phyloP scores from a whole-genome alignment of 78 protist species.

The Dictyostelium firmibasis region DNA sequence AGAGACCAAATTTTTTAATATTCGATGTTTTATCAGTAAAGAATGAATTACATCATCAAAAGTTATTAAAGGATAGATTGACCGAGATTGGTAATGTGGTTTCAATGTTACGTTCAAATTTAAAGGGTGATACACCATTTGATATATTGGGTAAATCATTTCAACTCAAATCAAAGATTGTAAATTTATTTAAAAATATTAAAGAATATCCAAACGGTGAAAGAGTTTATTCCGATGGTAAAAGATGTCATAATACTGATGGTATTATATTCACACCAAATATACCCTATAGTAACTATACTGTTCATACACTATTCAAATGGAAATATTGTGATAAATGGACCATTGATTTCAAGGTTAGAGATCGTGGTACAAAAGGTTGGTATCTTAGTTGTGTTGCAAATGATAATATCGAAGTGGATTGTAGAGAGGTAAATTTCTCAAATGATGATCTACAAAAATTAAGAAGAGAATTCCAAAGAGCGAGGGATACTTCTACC shows the following conservation, averaged over 20 bases:
- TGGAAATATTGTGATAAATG: slow-evolving; percentile 78
- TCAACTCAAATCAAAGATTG: not conserved
- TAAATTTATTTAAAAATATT: slow-evolving; percentile 11
- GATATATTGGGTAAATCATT: slow-evolving; percentile 31
- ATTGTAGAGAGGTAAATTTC: slow-evolving; percentile 17
- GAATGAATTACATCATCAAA: not conserved
- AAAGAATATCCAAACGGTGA: not conserved
- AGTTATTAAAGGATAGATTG: not conserved
- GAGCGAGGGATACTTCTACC: slow-evolving; percentile 24
- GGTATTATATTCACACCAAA: slow-evolving; percentile 78
- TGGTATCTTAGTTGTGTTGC: slow-evolving; percentile 50
- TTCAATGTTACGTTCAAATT: not conserved
- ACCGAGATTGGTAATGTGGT: not conserved
- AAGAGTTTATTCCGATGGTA: slow-evolving; percentile 1
- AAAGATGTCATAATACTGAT: slow-evolving; percentile 60
- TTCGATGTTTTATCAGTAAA: slow-evolving; percentile 34
- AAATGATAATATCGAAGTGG: slow-evolving; percentile 22
- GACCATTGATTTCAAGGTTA: slow-evolving; percentile 66
- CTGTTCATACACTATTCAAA: slow-evolving; percentile 23
- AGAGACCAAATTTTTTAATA: slow-evolving; percentile 25
- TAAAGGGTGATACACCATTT: slow-evolving; percentile 4
- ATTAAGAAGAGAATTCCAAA: not conserved
- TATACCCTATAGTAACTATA: slow-evolving; percentile 22
- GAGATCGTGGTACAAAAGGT: not conserved
- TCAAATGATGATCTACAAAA: slow-evolving; percentile 15